These are phyloP conservation scores for Cyberlindnera misumaiensis DNA, from an alignment of 805 yeast species.

Conservation along the genomic window DNA sequence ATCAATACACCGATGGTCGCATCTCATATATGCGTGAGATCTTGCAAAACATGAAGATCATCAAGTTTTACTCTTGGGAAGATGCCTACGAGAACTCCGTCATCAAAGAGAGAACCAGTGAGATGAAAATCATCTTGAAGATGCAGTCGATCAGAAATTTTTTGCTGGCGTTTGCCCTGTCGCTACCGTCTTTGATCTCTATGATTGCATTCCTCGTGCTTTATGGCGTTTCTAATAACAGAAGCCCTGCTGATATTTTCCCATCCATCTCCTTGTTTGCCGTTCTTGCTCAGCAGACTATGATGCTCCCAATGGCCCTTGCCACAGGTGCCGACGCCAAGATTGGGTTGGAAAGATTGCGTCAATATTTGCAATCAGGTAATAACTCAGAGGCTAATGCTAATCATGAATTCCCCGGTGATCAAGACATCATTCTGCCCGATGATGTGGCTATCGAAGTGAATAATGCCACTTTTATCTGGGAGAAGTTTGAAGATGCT, in stretches of 20 bases:
- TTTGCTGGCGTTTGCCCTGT: conserved; percentile 43
- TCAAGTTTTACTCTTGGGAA: conserved; percentile 87
- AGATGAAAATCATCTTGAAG: conserved; percentile 47
- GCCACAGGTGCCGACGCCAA: conserved; percentile 64
- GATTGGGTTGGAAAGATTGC: conserved; percentile 53
- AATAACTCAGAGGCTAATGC: conserved; percentile 39
- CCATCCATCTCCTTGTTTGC: conserved; percentile 66
- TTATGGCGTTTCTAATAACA: conserved; percentile 30
- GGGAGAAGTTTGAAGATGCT: conserved; percentile 48
- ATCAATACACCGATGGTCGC: conserved; percentile 56
- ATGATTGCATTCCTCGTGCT: conserved; percentile 43
- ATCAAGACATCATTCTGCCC: conserved; percentile 19
- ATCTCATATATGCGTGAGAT: conserved; percentile 57
- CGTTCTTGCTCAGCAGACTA: conserved; percentile 52
- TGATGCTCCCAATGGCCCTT: conserved; percentile 65
- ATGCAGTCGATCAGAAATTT: conserved; percentile 57
- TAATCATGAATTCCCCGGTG: conserved; percentile 29
- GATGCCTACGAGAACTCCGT: conserved; percentile 56
- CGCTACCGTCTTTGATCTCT: conserved; percentile 45
- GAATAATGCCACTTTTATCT: conserved; percentile 50
- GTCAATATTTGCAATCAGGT: conserved; percentile 42
- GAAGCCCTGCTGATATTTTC: conserved; percentile 56
- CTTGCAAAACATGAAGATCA: conserved; percentile 54
- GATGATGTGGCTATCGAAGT: conserved; percentile 40
- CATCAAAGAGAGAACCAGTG: conserved; percentile 45